Base-by-base conservation (phyloP, 495 filamentous ascomycete genomes). In the Penicillium ucsense region DNA sequence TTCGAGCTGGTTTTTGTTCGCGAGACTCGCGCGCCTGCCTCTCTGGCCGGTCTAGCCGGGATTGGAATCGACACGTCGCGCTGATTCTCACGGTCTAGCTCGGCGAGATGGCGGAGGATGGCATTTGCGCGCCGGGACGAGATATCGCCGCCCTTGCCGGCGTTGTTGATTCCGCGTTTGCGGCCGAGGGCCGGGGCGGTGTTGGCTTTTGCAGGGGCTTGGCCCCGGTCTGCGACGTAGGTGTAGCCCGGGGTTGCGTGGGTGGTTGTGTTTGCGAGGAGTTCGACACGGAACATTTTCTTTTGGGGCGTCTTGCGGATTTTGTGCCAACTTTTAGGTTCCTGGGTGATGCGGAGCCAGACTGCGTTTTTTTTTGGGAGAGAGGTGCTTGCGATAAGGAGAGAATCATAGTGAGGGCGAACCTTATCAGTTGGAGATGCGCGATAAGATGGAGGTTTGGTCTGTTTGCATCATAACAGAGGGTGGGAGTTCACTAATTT, bases 171-270 rank as follows among this genome's bases (percentile, higher is more conserved):
- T 60, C 76, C 60, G 70, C 86, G 70, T 75, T 86, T 80, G 73
- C 87, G 64, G 70, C 77, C 70, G 42, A 75, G 58, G 39, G 70
- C 62, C 40, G 81, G 70, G 52, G 78, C 71, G 67, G 77, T 67
- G 53, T 76, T 65, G 51, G 72, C 68, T 72, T 82, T 78, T 37
- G 79, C 70, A 9, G 80, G 75, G 46, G 80, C 76, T 50, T 75
- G 71, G 49, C 75, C 76, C n/a, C 77, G 79, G 54, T 94, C 85
- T 32, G 87, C 79, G 12, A 95, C 88, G 62, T 92, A 92, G 36
- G 86, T 85, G 81, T 85, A 96, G 50, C 89, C 89, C 0, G 89
- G 89, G 2, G 85, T 85, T 42, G 72, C 68, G 47, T 76, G 75
- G 12, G 79, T 79, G 37, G 78, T 78, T 3, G 83, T 75, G 72